Evolutionary conservation across 1,139 yeast genomes (phyloP).

Genomic region (Scheffersomyces parashehatae): DNA sequence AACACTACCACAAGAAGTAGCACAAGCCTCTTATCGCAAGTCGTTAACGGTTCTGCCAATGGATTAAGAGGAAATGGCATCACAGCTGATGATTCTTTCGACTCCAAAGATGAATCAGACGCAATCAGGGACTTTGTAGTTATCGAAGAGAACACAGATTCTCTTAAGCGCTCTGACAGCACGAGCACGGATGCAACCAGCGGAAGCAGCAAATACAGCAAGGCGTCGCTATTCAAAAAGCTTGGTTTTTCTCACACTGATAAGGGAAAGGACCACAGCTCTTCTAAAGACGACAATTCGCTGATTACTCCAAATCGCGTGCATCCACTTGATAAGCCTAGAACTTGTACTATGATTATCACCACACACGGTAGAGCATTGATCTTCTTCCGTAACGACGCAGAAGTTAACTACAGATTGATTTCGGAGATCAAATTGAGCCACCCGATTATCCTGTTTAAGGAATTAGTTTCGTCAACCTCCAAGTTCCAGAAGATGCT

Average conservation of each 20-base stretch:
- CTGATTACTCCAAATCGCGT: slow-evolving; percentile 13
- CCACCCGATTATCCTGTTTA: slow-evolving; percentile 51
- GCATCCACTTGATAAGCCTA: slow-evolving; percentile 36
- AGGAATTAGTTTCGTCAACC: slow-evolving; percentile 47
- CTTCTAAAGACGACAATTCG: slow-evolving; percentile 1
- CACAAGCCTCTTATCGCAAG: slow-evolving; percentile 51
- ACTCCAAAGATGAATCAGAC: slow-evolving; percentile 24
- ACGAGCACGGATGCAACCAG: background rate
- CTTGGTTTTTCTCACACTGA: slow-evolving; percentile 19
- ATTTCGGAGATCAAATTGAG: slow-evolving; percentile 51
- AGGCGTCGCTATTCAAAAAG: slow-evolving; percentile 19
- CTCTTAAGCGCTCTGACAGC: background rate
- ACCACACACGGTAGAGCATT: slow-evolving; percentile 61
- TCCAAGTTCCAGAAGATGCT: slow-evolving; percentile 32
- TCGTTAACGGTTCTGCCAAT: slow-evolving; percentile 50
- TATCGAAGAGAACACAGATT: slow-evolving; percentile 18
- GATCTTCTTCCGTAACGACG: slow-evolving; percentile 41
- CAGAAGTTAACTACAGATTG: slow-evolving; percentile 37
- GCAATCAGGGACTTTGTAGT: slow-evolving; percentile 31
- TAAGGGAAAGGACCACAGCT: slow-evolving; percentile 8
- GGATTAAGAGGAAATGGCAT: slow-evolving; percentile 28
- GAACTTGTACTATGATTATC: slow-evolving; percentile 49
- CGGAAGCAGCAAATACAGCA: slow-evolving; percentile 8
- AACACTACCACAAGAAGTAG: slow-evolving; percentile 21
- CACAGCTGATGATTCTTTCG: slow-evolving; percentile 15